Evolutionary conservation across 2,329 filamentous ascomycete species (phyloP).

Genomic region (Leptographium wingfieldii): DNA sequence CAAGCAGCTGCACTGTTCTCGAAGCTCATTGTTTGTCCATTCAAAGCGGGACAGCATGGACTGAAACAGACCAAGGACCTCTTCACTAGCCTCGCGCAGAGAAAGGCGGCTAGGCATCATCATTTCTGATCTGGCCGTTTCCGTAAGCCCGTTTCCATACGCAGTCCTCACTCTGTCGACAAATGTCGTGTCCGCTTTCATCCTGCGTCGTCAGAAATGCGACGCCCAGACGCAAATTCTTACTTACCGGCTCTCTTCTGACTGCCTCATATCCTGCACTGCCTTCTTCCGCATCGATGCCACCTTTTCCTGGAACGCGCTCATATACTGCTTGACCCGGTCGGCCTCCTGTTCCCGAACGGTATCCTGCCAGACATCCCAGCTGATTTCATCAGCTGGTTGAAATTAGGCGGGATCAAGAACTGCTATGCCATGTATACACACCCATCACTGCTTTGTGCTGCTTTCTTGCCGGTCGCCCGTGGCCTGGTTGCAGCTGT

Average conservation of each 20-base stretch:
- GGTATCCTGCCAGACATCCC: slow-evolving; percentile 6
- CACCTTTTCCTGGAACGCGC: slow-evolving; percentile 5
- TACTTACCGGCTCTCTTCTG: slow-evolving; percentile 2
- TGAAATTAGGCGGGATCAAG: background rate
- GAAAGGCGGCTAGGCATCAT: background rate
- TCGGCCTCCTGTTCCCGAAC: slow-evolving; percentile 9
- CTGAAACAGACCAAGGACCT: slow-evolving; percentile 7
- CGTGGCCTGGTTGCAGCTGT: background rate
- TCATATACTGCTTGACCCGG: slow-evolving; percentile 10
- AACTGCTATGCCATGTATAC: background rate
- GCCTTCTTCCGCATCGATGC: slow-evolving; percentile 1
- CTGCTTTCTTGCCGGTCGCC: background rate
- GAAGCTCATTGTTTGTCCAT: slow-evolving; percentile 3
- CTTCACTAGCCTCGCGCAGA: slow-evolving; percentile 4
- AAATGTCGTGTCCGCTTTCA: background rate
- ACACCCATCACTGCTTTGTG: background rate
- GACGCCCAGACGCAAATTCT: background rate
- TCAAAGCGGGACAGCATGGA: slow-evolving; percentile 7
- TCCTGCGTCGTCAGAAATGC: background rate
- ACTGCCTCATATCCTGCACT: background rate
- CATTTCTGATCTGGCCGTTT: background rate
- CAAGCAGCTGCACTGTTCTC: background rate
- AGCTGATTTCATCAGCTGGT: background rate
- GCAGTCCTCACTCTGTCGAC: slow-evolving; percentile 1
- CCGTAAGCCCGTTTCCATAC: background rate